phyloP scores from a whole-genome alignment of 2,329 filamentous ascomycete genomes.

The Trichoderma aggressivum region DNA sequence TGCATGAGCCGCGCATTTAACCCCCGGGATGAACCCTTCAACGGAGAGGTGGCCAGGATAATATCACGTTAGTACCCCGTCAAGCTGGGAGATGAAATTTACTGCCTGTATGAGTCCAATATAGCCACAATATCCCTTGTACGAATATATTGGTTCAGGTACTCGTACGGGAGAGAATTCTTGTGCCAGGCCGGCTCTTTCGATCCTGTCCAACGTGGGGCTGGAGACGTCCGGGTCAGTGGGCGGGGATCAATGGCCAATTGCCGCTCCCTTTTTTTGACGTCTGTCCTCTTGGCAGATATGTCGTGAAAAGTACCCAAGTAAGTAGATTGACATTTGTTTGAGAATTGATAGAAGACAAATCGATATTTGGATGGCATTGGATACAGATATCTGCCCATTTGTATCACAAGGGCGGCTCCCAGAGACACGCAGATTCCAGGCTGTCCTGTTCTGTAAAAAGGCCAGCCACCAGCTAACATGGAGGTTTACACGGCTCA shows the following conservation, averaged over 20 bases:
- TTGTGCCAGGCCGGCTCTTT: neutral
- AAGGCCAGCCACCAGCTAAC: neutral
- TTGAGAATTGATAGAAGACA: neutral
- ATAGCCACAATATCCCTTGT: neutral
- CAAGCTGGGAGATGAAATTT: neutral
- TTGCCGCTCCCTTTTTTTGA: neutral
- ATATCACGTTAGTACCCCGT: neutral
- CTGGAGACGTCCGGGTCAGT: neutral
- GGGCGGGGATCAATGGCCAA: neutral
- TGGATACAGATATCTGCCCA: neutral
- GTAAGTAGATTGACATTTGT: too few species aligned
- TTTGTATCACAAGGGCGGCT: neutral
- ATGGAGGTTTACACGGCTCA: neutral
- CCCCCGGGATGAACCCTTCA: neutral
- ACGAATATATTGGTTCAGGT: neutral
- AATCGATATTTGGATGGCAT: neutral
- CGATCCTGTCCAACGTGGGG: neutral
- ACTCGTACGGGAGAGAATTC: neutral
- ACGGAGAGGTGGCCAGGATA: neutral
- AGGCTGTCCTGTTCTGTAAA: neutral
- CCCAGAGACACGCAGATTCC: neutral
- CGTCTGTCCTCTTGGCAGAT: neutral
- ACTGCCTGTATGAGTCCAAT: neutral
- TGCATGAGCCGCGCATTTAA: neutral
- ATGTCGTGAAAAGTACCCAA: neutral